A percentile compares a stretch with the other conserved stretches of the same genome.
Evolutionary conservation across 352 stramenopile species (phyloP).

Genomic region (Aphanomyces astaci): DNA sequence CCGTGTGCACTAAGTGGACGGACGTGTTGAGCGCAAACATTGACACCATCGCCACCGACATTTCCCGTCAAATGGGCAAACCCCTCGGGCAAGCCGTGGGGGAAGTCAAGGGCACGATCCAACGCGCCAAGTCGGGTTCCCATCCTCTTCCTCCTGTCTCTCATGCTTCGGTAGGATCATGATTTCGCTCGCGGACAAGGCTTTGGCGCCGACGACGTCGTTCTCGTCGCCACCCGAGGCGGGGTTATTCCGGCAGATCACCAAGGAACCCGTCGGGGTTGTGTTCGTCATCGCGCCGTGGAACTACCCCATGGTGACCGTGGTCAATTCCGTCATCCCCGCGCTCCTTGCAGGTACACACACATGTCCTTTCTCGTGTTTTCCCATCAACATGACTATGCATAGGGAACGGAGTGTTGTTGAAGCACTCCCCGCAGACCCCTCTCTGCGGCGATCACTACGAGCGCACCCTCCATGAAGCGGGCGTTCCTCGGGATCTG

Average conservation of each 20-base stretch:
- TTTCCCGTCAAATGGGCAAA: constrained; percentile 82
- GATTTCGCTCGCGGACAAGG: constrained; percentile 57
- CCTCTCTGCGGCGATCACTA: constrained; percentile 71
- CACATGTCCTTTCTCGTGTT: constrained; percentile 5
- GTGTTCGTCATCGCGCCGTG: constrained; percentile 80
- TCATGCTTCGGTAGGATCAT: constrained; percentile 35
- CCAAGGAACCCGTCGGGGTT: constrained; percentile 70
- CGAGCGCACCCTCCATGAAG: constrained; percentile 54
- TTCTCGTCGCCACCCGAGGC: constrained; percentile 47
- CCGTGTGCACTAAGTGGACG: constrained; percentile 57
- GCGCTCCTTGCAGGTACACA: constrained; percentile 62
- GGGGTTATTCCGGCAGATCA: constrained; percentile 67
- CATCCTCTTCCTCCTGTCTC: neutral
- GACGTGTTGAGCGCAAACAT: constrained; percentile 43
- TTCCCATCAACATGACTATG: neutral
- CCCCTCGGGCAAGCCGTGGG: constrained; percentile 37
- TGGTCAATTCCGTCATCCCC: constrained; percentile 77
- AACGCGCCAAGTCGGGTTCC: constrained; percentile 20
- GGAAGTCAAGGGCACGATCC: constrained; percentile 16
- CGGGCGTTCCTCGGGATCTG: constrained; percentile 57
- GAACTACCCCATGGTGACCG: constrained; percentile 85
- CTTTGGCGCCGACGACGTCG: constrained; percentile 44
- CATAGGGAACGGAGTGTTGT: constrained; percentile 65
- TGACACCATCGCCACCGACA: constrained; percentile 58
- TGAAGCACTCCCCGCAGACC: constrained; percentile 77